Evolutionary conservation across 2,329 filamentous ascomycete genomes (phyloP).

Genomic region (Beauveria sp.): DNA sequence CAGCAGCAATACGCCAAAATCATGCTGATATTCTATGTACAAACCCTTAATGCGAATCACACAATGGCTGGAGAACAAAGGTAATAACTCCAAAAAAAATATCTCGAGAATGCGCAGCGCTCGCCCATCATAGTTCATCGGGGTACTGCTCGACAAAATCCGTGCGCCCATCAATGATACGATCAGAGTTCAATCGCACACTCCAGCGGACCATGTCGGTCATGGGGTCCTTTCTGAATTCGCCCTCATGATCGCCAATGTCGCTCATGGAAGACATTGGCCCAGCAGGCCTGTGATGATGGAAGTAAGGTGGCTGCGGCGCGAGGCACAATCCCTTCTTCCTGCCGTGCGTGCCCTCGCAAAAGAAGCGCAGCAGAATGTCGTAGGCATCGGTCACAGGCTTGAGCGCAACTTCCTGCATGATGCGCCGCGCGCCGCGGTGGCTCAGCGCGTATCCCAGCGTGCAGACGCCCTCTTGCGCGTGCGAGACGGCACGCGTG

Average conservation of each 20-base stretch:
- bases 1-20: too few species aligned
- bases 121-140: not conserved
- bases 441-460: slow-evolving; percentile 39
- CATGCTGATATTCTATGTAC: too few species aligned
- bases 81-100: not conserved
- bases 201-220: slow-evolving; percentile 33
- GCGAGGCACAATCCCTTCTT: slow-evolving; percentile 32
- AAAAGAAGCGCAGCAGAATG: slow-evolving; percentile 38
- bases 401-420: slow-evolving; percentile 36
- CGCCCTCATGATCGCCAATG: slow-evolving; percentile 26
- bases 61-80: not conserved
- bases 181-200: slow-evolving; percentile 33
- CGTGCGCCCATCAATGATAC: slow-evolving; percentile 26
- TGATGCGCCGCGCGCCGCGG: slow-evolving; percentile 33
- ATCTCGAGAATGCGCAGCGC: not conserved
- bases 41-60: not conserved
- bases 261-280: slow-evolving; percentile 26
- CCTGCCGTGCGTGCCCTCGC: slow-evolving; percentile 30
- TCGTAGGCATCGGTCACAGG: slow-evolving; percentile 34
- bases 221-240: slow-evolving; percentile 20
- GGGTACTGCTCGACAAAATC: slow-evolving; percentile 19
- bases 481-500: slow-evolving; percentile 37
- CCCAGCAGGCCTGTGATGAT: slow-evolving; percentile 36
- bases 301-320: slow-evolving; percentile 36
- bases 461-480: slow-evolving; percentile 31